phyloP scores from a whole-genome alignment of 495 filamentous ascomycete species.

The Ascobolus immersus region DNA sequence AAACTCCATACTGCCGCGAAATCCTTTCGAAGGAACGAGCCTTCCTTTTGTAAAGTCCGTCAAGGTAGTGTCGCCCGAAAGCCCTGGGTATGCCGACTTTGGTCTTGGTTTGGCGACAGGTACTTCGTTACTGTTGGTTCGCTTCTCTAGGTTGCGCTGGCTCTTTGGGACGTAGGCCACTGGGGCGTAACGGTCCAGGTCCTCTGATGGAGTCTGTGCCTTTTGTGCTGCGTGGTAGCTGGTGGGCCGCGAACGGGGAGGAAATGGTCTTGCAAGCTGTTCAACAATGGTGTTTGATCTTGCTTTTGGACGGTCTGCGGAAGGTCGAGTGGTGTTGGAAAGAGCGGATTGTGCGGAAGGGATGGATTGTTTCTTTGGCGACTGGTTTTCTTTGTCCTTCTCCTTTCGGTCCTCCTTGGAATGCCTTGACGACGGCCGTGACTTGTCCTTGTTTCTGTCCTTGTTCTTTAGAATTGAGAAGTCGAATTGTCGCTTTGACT shows the following conservation, averaged over 20 bases:
- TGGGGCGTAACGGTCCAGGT: slow-evolving; percentile 9
- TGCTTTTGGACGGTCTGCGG: too few relatives aligned
- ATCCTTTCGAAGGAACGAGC: too few relatives aligned
- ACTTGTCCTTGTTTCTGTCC: slow-evolving; percentile 9
- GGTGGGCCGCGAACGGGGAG: slow-evolving; percentile 4
- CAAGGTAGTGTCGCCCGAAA: too few relatives aligned
- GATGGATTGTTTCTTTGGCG: slow-evolving; percentile 7
- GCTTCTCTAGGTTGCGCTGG: slow-evolving; percentile 14
- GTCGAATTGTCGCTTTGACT: slow-evolving; percentile 1
- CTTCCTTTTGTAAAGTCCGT: too few relatives aligned
- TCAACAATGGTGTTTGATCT: too few relatives aligned
- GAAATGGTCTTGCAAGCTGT: too few relatives aligned
- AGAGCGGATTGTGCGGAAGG: slow-evolving; percentile 8
- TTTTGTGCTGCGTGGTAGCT: slow-evolving; percentile 3
- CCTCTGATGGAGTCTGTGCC: slow-evolving; percentile 5
- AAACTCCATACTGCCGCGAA: too few relatives aligned
- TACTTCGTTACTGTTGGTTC: slow-evolving; percentile 11
- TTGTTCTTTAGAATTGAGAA: slow-evolving; percentile 1
- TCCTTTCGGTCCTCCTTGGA: slow-evolving; percentile 12
- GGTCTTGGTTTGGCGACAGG: slow-evolving; percentile 11
- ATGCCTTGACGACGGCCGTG: slow-evolving; percentile 10
- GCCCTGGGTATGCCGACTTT: slow-evolving; percentile 14
- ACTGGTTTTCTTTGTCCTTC: slow-evolving; percentile 15
- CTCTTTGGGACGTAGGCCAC: slow-evolving; percentile 13
- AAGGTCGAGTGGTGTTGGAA: slow-evolving; percentile 3